Percentiles rank a stretch among this genome's conserved stretches.
Evolutionary conservation across 805 yeast genomes (phyloP).

Genomic region (Metschnikowia henanensis): DNA sequence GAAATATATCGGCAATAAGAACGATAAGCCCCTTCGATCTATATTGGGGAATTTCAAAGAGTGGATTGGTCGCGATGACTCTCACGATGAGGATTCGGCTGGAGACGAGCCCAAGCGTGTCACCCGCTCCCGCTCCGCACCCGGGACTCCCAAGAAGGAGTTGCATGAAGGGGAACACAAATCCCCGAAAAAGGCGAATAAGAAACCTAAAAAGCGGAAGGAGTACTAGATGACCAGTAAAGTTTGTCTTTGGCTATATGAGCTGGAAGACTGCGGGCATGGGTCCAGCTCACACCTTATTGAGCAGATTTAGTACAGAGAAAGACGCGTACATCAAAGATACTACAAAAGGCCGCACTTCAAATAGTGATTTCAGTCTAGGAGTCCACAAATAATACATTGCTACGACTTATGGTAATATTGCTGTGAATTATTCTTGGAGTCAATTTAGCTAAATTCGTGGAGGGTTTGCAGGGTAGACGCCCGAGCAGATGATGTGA

Average conservation of each 20-base stretch:
- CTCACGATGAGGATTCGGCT: slow-evolving; percentile 30
- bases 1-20: slow-evolving; percentile 58
- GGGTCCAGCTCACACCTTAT: not conserved
- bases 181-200: not conserved
- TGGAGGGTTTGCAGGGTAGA: no score
- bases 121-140: slow-evolving; percentile 9
- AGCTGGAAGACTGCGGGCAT: slow-evolving; percentile 10
- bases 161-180: not conserved
- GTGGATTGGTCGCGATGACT: slow-evolving; percentile 38
- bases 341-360: no score
- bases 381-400: no score
- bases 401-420: no score
- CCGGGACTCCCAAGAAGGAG: slow-evolving; percentile 5
- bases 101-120: slow-evolving; percentile 20
- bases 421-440: not conserved
- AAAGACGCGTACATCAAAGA: no score
- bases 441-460: not conserved
- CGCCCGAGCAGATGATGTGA: not conserved
- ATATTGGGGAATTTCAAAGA: slow-evolving; percentile 42
- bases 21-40: slow-evolving; percentile 29
- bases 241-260: not conserved
- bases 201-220: slow-evolving; percentile 10
- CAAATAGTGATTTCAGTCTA: no score
- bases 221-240: not conserved
- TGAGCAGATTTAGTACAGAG: not conserved